Conservation (phyloP, 1,139 yeast species). For the Eremothecium cymbalariae region DNA sequence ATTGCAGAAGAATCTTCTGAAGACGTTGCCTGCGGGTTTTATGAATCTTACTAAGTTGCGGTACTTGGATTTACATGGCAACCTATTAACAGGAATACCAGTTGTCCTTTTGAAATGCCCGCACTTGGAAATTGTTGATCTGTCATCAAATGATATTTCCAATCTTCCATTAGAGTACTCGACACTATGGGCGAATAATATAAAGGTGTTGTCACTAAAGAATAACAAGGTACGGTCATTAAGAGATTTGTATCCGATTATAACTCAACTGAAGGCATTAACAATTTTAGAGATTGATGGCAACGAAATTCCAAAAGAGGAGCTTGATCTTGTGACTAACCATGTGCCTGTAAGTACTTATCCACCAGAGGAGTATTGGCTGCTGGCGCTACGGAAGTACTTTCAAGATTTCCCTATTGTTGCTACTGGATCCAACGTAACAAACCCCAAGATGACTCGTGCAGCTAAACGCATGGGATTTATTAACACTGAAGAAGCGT, state of each 20-base stretch:
- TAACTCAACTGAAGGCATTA: conserved; percentile 47
- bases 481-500: conserved; percentile 30
- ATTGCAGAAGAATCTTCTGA: conserved; percentile 44
- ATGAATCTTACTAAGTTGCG: conserved; percentile 40
- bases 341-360: conserved; percentile 28
- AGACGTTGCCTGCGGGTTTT: conserved; percentile 44
- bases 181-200: conserved; percentile 34
- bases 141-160: conserved; percentile 49
- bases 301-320: conserved; percentile 56
- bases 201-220: conserved; percentile 56
- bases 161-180: conserved; percentile 38
- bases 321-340: conserved; percentile 46
- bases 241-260: conserved; percentile 48
- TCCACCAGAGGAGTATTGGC: conserved; percentile 27
- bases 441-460: conserved; percentile 31
- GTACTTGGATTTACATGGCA: conserved; percentile 61
- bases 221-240: conserved; percentile 52
- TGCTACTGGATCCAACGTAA: conserved; percentile 14
- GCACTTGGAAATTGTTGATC: conserved; percentile 56
- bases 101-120: conserved; percentile 36
- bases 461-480: conserved; percentile 69
- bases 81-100: conserved; percentile 50
- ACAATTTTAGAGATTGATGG: conserved; percentile 61
- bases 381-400: conserved; percentile 27
- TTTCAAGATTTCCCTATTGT: conserved; percentile 19